phyloP scores from a whole-genome alignment of 495 filamentous ascomycete genomes.

The Penicillium argentinense region DNA sequence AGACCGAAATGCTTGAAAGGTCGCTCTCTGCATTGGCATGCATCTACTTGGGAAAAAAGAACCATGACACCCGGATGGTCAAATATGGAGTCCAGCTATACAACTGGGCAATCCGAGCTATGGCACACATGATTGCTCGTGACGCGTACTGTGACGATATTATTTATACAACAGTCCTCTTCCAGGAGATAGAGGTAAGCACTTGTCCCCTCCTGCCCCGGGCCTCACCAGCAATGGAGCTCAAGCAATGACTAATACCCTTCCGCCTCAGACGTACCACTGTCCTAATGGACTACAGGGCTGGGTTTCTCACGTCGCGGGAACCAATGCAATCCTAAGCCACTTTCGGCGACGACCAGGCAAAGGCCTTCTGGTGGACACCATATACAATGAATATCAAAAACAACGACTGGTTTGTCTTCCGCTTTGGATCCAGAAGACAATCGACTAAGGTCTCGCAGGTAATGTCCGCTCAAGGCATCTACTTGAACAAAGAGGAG shows the following conservation, averaged over 20 bases:
- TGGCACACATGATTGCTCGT: background rate
- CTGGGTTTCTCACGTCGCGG: constrained; percentile 6
- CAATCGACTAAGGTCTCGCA: background rate
- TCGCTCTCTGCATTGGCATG: constrained; percentile 2
- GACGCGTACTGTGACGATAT: background rate
- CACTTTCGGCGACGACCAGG: constrained; percentile 1
- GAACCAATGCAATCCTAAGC: constrained; percentile 7
- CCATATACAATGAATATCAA: constrained; percentile 7
- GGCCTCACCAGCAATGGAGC: too few species aligned
- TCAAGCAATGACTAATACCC: too few species aligned
- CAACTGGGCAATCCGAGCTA: background rate
- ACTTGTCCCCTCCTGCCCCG: too few species aligned
- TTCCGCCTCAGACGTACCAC: constrained; percentile 6
- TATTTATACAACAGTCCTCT: background rate
- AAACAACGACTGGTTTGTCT: constrained; percentile 5
- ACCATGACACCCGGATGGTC: background rate
- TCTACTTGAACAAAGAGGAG: constrained; percentile 1
- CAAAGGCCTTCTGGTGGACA: constrained; percentile 2
- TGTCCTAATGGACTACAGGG: constrained; percentile 3
- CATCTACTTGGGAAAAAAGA: constrained; percentile 3
- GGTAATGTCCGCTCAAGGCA: constrained; percentile 6
- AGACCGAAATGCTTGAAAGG: constrained; percentile 5
- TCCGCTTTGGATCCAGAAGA: background rate
- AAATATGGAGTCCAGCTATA: background rate
- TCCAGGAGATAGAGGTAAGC: constrained; percentile 1